Base-by-base conservation (phyloP, 441 rosid genomes). In the Cnidoscolus chayamansa region DNA sequence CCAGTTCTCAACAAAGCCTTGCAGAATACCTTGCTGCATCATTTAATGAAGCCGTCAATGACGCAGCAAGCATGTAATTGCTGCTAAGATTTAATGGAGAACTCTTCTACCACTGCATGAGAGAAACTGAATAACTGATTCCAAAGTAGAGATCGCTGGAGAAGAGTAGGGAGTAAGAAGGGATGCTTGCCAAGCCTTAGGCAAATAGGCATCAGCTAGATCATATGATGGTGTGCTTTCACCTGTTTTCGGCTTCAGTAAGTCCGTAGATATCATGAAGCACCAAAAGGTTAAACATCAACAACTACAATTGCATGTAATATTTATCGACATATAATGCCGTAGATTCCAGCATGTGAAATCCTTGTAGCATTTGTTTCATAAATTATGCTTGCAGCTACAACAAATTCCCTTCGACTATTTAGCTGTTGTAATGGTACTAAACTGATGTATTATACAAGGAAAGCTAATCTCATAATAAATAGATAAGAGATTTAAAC, bases 21-120 rank as follows among this genome's bases (percentile, higher is more conserved):
- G 96, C 97, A 55, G 90, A 87, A 70, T 90, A 84, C 78, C 96
- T 92, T 68, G 91, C 97, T 75, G 83, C 91, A 62, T 83, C 94
- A 35, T 80, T 92, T 64, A 84, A 87, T 67, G 91, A 90, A 78
- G 88, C 87, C 37, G 63, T 74, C n/a, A 76, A 78, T 15, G 78
- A 81, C 72, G 71, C 76, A 15, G 37, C 87, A 48, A 77, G 75
- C 69, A 76, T 40, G 37, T 87, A 80, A 82, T 25, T 25, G 25
- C 25, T 25, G 25, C 25, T 25, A 25, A 25, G 25, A 25, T 67
- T 31, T 17, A 35, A 43, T 17, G 58, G 51, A 55, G 35, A 4
- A n/a, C 47, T 16, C 3, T 54, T 15, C 30, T n/a, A 9, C 3
- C 11, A 3, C 37, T 45, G 12, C 4, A 3, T 15, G 32, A 5